Conservation (phyloP, 192 early-diverging fungal species). For the Entrophospora sp. region DNA sequence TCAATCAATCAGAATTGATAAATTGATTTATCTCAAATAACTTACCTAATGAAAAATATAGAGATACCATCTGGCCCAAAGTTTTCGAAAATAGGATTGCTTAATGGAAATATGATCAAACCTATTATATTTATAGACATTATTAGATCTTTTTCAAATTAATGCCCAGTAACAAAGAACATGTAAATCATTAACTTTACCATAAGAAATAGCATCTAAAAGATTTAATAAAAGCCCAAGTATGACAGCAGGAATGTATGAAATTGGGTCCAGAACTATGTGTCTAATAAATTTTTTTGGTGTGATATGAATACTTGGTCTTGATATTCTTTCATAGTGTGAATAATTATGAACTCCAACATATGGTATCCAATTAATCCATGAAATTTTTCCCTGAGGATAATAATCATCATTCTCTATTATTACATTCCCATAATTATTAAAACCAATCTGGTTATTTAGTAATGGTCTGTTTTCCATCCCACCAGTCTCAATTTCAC, state of each 20-base stretch:
- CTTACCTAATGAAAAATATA: conserved; percentile 84
- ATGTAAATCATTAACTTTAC: conserved; percentile 23
- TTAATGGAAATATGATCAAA: conserved; percentile 85
- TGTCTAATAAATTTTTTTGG: conserved; percentile 12
- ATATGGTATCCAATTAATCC: conserved; percentile 5
- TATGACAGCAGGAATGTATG: conserved; percentile 80
- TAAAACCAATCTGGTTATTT: background rate
- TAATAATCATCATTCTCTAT: background rate
- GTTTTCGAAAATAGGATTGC: conserved; percentile 54
- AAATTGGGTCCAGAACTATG: conserved; percentile 39
- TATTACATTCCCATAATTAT: background rate
- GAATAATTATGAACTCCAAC: background rate
- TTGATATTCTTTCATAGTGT: background rate
- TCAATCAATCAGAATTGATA: background rate
- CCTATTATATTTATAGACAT: conserved; percentile 26
- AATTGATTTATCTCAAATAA: background rate
- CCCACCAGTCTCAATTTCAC: background rate
- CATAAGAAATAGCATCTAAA: conserved; percentile 84
- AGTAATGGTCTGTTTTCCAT: background rate
- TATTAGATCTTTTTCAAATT: background rate
- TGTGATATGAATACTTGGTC: background rate
- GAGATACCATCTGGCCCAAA: conserved; percentile 85
- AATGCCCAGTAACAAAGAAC: background rate
- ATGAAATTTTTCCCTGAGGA: background rate
- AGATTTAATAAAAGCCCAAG: conserved; percentile 87